These are phyloP conservation scores for Punctularia strigosozonata DNA, from an alignment of 768 basidiomycete species.

Conservation along the genomic window DNA sequence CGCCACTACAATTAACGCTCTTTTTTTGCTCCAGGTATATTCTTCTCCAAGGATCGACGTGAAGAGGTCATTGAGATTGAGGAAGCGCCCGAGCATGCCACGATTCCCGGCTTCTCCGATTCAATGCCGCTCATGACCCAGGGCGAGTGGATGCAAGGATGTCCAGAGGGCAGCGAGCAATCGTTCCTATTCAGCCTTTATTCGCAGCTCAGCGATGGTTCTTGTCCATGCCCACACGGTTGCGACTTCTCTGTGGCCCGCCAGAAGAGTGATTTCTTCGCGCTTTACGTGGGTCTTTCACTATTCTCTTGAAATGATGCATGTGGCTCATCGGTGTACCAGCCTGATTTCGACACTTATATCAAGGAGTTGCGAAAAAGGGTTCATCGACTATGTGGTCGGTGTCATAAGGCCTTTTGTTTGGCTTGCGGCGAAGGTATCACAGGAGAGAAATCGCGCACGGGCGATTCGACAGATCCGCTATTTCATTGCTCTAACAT, in stretches of 20 bases:
- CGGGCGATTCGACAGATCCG: constrained; percentile 31
- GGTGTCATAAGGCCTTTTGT: constrained; percentile 23
- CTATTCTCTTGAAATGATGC: constrained; percentile 7
- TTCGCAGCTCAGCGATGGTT: constrained; percentile 51
- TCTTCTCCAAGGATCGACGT: constrained; percentile 88
- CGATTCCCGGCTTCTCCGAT: constrained; percentile 31
- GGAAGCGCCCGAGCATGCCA: constrained; percentile 50
- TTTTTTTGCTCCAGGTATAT: constrained; percentile 70
- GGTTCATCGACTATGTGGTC: constrained; percentile 45
- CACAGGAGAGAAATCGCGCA: constrained; percentile 11
- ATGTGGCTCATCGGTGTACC: constrained; percentile 3
- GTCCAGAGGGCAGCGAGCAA: constrained; percentile 89
- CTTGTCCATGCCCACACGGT: constrained; percentile 59
- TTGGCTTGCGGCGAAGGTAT: constrained; percentile 37
- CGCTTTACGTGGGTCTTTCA: constrained; percentile 55
- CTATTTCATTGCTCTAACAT: constrained; percentile 86
- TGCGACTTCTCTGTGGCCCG: constrained; percentile 56
- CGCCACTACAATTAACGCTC: constrained; percentile 3
- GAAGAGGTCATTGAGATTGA: constrained; percentile 91
- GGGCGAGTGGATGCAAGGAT: constrained; percentile 96
- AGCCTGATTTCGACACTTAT: constrained; percentile 69
- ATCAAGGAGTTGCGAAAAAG: constrained; percentile 46
- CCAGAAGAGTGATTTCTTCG: constrained; percentile 71
- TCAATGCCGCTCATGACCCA: constrained; percentile 64
- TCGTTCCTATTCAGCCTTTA: constrained; percentile 80